Evolutionary conservation across 805 yeast species (phyloP), one percentile per base, ranked within the genome.

Genomic region (Wickerhamomyces chambardii): DNA sequence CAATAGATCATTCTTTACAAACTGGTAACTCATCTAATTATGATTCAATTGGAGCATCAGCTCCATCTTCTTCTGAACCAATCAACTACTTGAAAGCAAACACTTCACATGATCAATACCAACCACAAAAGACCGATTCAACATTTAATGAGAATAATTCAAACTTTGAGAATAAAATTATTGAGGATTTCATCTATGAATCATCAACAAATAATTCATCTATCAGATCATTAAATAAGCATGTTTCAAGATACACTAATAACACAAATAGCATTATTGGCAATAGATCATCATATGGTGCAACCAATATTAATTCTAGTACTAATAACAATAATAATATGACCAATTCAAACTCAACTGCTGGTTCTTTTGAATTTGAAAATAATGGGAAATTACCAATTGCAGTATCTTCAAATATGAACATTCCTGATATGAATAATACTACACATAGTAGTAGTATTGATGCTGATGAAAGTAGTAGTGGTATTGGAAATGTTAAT

Each of bases 381-480:
- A 24, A 24, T 11, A 24, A 24, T 24, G 14, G 24, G 7, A 21
- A 28, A 1, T 38, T 43, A 21, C 56, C 56, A 16, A 48, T 51
- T 29, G 56, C 56, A 10, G 36, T 53, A 2, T 51, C 56, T 2
- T 50, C 56, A 14, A 51, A 51, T 32, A 34, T 51, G 11, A 48
- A 51, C 33, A 45, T 51, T 14, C 32, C 53, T 16, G 47, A 50
- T 15, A 28, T 47, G 29, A 37, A 36, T 16, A 44, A 52, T 2
- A 45, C 47, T 29, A 28, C 42, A 32, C 45, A 32, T 29, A 43
- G 46, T 17, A 41, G 47, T 18, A 53, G 56, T 12, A 45, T 50
- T 30, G 19, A 40, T 8, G 50, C 56, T 1, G 45, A 50, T 11
- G 39, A 36, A 10, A 53, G 47, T 14, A 18, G 12, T 6, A 18